Conservation (phyloP, 1,284 basidiomycete genomes). For the Sanguinoderma infundibulare region DNA sequence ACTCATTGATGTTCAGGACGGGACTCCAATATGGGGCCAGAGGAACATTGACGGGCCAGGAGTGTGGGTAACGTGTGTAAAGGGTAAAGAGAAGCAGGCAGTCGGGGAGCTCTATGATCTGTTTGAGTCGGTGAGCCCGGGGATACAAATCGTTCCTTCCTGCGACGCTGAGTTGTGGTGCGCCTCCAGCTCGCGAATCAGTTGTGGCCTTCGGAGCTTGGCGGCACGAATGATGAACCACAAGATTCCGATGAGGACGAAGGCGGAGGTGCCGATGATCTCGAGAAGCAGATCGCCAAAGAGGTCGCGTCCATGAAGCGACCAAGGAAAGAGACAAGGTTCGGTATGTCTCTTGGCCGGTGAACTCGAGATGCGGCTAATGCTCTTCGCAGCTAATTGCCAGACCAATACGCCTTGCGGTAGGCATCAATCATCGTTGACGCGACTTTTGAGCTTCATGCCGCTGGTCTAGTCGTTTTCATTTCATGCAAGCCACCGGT, state of each 20-base stretch:
- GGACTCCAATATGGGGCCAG: slow-evolving; percentile 67
- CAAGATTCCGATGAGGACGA: slow-evolving; percentile 38
- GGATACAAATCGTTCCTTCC: too few species aligned
- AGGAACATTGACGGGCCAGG: slow-evolving; percentile 75
- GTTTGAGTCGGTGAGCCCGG: slow-evolving; percentile 68
- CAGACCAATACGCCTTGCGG: slow-evolving; percentile 80
- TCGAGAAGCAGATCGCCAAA: slow-evolving; percentile 72
- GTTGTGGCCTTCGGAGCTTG: slow-evolving; percentile 59
- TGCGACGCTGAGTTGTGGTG: background rate
- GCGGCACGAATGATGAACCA: slow-evolving; percentile 14
- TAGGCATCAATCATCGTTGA: slow-evolving; percentile 35
- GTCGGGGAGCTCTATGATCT: slow-evolving; percentile 78
- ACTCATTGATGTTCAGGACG: slow-evolving; percentile 46
- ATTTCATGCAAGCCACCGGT: slow-evolving; percentile 78
- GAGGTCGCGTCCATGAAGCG: slow-evolving; percentile 74
- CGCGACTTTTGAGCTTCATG: background rate
- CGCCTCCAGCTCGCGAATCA: slow-evolving; percentile 62
- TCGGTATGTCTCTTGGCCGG: slow-evolving; percentile 51
- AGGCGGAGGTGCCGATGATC: slow-evolving; percentile 45
- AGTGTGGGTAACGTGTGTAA: slow-evolving; percentile 81
- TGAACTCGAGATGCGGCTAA: slow-evolving; percentile 9
- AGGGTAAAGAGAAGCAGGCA: slow-evolving; percentile 79
- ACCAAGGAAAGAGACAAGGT: slow-evolving; percentile 62
- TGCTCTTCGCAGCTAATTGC: slow-evolving; percentile 57
- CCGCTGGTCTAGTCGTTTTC: slow-evolving; percentile 63